Base-by-base conservation (phyloP, 2,329 filamentous ascomycete genomes). In the Grosmannia penicillata region DNA sequence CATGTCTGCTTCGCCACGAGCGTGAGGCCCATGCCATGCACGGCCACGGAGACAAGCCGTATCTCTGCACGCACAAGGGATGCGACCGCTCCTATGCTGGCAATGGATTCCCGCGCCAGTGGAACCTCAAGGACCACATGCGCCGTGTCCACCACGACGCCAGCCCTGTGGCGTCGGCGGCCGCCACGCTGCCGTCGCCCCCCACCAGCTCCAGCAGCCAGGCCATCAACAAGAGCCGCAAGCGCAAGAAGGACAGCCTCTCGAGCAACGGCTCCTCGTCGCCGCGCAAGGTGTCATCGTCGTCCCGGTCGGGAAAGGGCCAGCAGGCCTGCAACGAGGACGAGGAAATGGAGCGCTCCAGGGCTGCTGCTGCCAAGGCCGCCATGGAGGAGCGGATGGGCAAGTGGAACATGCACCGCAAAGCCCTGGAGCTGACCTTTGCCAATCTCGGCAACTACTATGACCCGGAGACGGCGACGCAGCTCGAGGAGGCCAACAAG, bases 111-210 rank as follows among this genome's bases (percentile, higher is more conserved):
- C 89, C 87, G 27, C 79, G 89, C 51, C 80, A 87, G 51, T 96
- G 91, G 84, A 96, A 96, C 62, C 72, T 94, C 38, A 78, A 82
- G 58, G 89, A 96, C 62, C 89, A 96, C 68, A 95, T 95, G 87
- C 84, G 85, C 63, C 80, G 89, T 45, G 87, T 95, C 8, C 89
- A 96, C 63, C 77, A 77, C 48, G 72, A 75, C 52, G 65, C 66
- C 43, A 62, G 64, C 31, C 18, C 27, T 10, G 31, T 32, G 32
- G 19, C 32, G 24, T 19, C 34, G 14, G 25, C 21, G 14, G 22
- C 29, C 3, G 18, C 31, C 4, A 15, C 39, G 23, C 33, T 33
- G 34, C 33, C 41, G 22, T 37, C 24, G 22, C 32, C 40, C 9
- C 15, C 53, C 11, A 51, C 58, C 30, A 60, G 56, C 19, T 65